These are phyloP conservation scores for Bocquillonia castaneifolia DNA, from an alignment of 441 rosid species.

Conservation along the genomic window DNA sequence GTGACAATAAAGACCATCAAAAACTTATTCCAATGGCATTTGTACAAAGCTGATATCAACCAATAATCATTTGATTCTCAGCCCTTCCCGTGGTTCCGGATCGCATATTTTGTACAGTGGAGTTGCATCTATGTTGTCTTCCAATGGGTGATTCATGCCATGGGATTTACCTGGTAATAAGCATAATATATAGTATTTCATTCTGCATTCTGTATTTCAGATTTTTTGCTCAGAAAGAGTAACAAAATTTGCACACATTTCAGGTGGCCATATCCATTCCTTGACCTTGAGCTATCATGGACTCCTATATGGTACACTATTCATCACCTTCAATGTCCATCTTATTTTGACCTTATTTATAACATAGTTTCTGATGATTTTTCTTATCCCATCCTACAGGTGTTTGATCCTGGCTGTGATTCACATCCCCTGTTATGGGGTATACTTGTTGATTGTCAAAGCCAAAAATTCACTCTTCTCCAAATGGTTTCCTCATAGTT, in stretches of 20 bases:
- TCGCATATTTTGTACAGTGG: slow-evolving; percentile 78
- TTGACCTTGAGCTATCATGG: slow-evolving; percentile 54
- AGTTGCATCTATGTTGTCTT: slow-evolving; percentile 67
- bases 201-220: not conserved
- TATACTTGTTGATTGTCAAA: slow-evolving; percentile 44
- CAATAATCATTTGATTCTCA: slow-evolving; percentile 25
- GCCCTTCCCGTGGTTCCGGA: slow-evolving; percentile 80
- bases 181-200: not conserved
- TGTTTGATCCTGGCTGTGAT: slow-evolving; percentile 47
- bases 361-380: not conserved
- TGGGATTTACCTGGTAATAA: slow-evolving; percentile 75
- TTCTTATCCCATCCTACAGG: slow-evolving; percentile 41
- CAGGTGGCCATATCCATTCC: slow-evolving; percentile 96
- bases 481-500: slow-evolving; percentile 47
- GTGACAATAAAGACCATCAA: too few species aligned
- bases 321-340: not conserved
- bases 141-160: slow-evolving; percentile 83
- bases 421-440: slow-evolving; percentile 74
- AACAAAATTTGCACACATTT: not conserved
- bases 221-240: not conserved
- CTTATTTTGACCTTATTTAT: not conserved
- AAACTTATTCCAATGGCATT: too few species aligned
- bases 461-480: slow-evolving; percentile 44
- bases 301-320: slow-evolving; percentile 61
- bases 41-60: not conserved